Conservation (phyloP, 2,329 filamentous ascomycete genomes). For the Calonectria henricotiae region DNA sequence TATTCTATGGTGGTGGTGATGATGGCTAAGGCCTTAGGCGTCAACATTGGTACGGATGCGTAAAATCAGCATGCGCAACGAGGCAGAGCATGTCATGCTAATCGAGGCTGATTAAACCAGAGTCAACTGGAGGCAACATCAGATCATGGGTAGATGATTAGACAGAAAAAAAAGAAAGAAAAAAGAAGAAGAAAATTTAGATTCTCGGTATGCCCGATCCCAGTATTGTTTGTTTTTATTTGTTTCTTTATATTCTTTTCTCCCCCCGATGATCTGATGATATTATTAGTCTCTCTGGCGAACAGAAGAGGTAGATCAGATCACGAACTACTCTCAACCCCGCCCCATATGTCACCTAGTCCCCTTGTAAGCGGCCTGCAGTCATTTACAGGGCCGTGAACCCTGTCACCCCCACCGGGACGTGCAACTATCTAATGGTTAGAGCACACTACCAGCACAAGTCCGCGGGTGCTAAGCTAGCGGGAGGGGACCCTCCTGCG, state of each 20-base stretch:
- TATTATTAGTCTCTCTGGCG: too few relatives aligned
- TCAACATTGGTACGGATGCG: neutral
- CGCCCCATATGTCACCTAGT: conserved; percentile 11
- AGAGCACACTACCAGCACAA: neutral
- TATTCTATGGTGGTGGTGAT: neutral
- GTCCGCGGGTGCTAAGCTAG: conserved; percentile 17
- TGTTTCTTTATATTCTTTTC: neutral
- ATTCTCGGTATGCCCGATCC: neutral
- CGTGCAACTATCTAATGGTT: neutral
- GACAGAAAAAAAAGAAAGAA: neutral
- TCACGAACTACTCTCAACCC: neutral
- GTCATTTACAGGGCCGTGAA: neutral
- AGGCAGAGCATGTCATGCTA: conserved; percentile 9
- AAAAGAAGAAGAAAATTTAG: neutral
- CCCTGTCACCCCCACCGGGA: neutral
- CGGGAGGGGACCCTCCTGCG: neutral
- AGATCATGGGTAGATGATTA: neutral
- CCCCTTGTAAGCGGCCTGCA: neutral
- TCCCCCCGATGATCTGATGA: too few relatives aligned
- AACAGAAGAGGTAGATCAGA: neutral
- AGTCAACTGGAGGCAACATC: too few relatives aligned
- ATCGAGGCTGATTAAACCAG: conserved; percentile 10
- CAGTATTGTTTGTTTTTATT: neutral
- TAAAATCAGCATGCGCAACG: neutral
- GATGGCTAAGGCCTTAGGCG: conserved; percentile 7